A percentile compares a stretch with the other conserved stretches of the same genome.
Conservation (phyloP, 805 yeast genomes). For the Tetrapisispora fleetii region DNA sequence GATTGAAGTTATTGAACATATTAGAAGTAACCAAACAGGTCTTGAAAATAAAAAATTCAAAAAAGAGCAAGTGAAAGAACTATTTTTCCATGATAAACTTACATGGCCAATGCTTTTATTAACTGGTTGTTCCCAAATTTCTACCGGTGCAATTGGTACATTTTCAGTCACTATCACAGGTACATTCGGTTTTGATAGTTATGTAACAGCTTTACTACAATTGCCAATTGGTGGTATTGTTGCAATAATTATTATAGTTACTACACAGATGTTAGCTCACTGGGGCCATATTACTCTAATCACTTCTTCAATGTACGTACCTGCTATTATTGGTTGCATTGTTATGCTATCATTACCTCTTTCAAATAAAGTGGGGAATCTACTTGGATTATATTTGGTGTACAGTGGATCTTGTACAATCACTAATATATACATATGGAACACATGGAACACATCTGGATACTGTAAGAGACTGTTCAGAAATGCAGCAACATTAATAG, state of each 20-base stretch:
- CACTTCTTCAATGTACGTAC: conserved; percentile 32
- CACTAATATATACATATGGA: conserved; percentile 52
- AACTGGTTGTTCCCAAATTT: conserved; percentile 38
- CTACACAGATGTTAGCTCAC: conserved; percentile 31
- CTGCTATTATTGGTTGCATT: conserved; percentile 42
- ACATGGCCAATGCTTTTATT: conserved; percentile 43
- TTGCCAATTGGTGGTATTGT: conserved; percentile 49
- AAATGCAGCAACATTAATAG: conserved; percentile 46
- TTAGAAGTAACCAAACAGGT: conserved; percentile 43
- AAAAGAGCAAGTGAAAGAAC: conserved; percentile 36
- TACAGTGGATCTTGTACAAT: conserved; percentile 50
- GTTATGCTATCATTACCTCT: conserved; percentile 33
- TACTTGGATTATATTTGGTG: conserved; percentile 40
- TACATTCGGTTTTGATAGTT: conserved; percentile 39
- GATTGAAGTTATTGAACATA: conserved; percentile 38
- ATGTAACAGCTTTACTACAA: conserved; percentile 41
- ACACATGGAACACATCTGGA: conserved; percentile 52
- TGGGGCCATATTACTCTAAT: conserved; percentile 31
- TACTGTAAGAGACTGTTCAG: conserved; percentile 47
- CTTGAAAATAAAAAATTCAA: conserved; percentile 40
- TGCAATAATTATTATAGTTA: conserved; percentile 32
- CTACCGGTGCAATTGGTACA: conserved; percentile 44
- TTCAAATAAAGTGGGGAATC: conserved; percentile 35
- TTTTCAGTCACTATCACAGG: conserved; percentile 44
- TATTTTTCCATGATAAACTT: conserved; percentile 35